Evolutionary conservation across 495 filamentous ascomycete genomes (phyloP).

Genomic region (Penicillium ochrochloron): DNA sequence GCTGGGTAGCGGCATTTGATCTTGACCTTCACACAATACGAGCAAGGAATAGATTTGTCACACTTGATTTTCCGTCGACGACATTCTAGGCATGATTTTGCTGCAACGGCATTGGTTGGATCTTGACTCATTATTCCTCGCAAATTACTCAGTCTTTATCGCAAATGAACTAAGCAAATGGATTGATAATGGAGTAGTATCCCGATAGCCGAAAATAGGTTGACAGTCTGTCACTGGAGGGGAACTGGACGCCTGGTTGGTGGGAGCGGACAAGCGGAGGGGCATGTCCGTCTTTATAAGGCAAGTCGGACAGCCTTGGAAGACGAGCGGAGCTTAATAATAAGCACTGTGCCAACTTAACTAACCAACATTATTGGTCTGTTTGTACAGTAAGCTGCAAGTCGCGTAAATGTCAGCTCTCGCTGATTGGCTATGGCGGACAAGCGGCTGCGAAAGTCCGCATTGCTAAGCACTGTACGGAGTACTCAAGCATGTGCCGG

Average conservation of each 20-base stretch:
- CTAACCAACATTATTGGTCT: background rate
- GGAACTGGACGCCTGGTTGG: background rate
- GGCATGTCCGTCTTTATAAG: background rate
- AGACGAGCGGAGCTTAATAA: background rate
- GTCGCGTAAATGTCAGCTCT: background rate
- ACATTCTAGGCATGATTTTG: slow-evolving; percentile 55
- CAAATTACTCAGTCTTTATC: background rate
- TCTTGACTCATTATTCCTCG: background rate
- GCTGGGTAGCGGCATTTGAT: slow-evolving; percentile 31
- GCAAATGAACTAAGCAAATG: background rate
- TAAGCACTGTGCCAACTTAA: background rate
- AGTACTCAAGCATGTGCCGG: background rate
- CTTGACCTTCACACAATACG: slow-evolving; percentile 46
- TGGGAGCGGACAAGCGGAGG: background rate
- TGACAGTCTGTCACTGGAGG: background rate
- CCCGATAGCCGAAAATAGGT: background rate
- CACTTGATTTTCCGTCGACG: slow-evolving; percentile 60
- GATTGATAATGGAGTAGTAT: background rate
- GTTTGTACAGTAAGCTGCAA: background rate
- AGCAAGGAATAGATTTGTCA: slow-evolving; percentile 52
- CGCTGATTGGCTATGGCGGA: background rate
- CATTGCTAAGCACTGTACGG: background rate
- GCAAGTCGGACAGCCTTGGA: background rate
- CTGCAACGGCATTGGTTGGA: background rate
- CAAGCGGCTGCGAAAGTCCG: background rate